Evolutionary conservation across 2,329 filamentous ascomycete species (phyloP).

Genomic region (Chaetoscypha palmicola): DNA sequence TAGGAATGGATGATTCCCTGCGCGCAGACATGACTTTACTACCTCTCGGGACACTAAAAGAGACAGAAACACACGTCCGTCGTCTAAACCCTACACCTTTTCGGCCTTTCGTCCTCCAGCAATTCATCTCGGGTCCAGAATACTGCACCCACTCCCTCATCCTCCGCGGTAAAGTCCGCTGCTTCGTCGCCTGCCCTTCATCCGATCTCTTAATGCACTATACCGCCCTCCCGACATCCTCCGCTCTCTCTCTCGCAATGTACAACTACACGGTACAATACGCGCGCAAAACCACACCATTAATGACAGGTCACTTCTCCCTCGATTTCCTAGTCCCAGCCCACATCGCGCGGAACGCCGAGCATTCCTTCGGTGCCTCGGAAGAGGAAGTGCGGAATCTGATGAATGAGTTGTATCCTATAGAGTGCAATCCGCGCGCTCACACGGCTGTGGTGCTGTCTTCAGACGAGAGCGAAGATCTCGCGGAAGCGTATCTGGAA

Average conservation of each 20-base stretch:
- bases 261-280: constrained; percentile 56
- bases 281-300: constrained; percentile 40
- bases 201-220: constrained; percentile 61
- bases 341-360: constrained; percentile 16
- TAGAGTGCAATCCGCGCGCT: constrained; percentile 64
- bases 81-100: constrained; percentile 34
- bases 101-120: constrained; percentile 60
- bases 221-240: constrained; percentile 46
- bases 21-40: constrained; percentile 60
- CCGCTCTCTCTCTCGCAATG: constrained; percentile 52
- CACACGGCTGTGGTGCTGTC: constrained; percentile 63
- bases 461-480: constrained; percentile 35
- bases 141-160: constrained; percentile 67
- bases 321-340: constrained; percentile 63
- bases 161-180: constrained; percentile 55
- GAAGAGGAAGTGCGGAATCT: constrained; percentile 16
- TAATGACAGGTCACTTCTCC: constrained; percentile 62
- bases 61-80: constrained; percentile 49
- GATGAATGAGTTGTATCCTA: constrained; percentile 49
- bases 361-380: background rate
- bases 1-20: constrained; percentile 53
- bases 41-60: constrained; percentile 44
- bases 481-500: constrained; percentile 45
- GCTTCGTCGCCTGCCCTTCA: constrained; percentile 61
- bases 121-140: constrained; percentile 56